Base-by-base conservation (phyloP, 768 basidiomycete genomes). In the Boletus subparvulus region DNA sequence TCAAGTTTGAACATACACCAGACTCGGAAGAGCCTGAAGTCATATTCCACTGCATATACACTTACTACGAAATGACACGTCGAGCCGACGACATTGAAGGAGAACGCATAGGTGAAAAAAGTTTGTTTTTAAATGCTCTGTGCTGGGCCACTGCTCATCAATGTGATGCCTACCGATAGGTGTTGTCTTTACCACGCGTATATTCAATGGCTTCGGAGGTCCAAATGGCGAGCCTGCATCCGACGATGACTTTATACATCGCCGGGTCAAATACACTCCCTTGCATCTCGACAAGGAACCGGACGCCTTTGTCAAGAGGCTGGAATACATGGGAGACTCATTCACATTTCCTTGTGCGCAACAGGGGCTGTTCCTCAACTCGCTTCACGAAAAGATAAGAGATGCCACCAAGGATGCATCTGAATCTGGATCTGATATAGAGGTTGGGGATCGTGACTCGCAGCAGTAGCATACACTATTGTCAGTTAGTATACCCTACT, bases 271-370 rank as follows among this genome's bases (percentile, higher is more conserved):
- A 51, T 93, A 87, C 65, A 76, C 76, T 1, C 90, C 91, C 3
- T 70, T 80, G 17, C 74, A 83, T 30, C 78, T 92, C 6, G 85
- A 90, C 50, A 82, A 82, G 53, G 87, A 90, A 66, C 54, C 74
- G 0, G 61, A 66, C 6, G 80, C 84, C 10, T 85, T 86, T 65
- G 77, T 81, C n/a, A 71, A 80, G 36, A 76, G 75, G 28, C 70
- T 94, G 21, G 80, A 79, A 19, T 92, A 87, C 68, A 75, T 94
- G 56, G 76, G 72, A 36, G 75, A 75, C 2, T 70, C 82, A 1
- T 93, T 94, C 69, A 84, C 86, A 11, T 93, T 93, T 66, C 75
- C 79, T 53, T 78, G 80, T 36, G 74, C 78, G 12, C 91, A 93
- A 70, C 77, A 88, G 56, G 78, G 82, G 3, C 71, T 88, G 13